phyloP scores from a whole-genome alignment of 768 basidiomycete genomes.

The Dictyophora rubrovolvata region DNA sequence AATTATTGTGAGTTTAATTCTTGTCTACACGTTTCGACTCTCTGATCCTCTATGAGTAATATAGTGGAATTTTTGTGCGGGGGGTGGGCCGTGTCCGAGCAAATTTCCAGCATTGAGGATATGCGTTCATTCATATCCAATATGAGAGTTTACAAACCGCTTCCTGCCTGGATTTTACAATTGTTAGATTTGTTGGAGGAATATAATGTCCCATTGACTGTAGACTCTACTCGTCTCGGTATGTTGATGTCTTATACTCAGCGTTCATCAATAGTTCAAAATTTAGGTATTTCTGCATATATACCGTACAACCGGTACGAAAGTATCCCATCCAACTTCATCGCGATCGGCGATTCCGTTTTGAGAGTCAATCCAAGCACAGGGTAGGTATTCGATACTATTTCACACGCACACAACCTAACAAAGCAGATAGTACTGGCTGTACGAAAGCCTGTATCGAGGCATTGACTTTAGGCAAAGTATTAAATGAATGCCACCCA shows the following conservation, averaged over 20 bases:
- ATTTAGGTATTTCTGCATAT: slow-evolving; percentile 15
- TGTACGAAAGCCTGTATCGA: slow-evolving; percentile 16
- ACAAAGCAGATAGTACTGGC: slow-evolving; percentile 11
- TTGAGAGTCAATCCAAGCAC: slow-evolving; percentile 20
- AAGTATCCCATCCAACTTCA: slow-evolving; percentile 23
- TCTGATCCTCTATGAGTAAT: no score
- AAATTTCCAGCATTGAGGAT: slow-evolving; percentile 8
- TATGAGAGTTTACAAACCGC: slow-evolving; percentile 1
- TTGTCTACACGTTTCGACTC: background rate
- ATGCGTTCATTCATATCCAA: slow-evolving; percentile 4
- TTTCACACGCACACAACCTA: background rate
- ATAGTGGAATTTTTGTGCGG: slow-evolving; percentile 9
- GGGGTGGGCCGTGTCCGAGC: slow-evolving; percentile 12
- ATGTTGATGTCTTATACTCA: background rate
- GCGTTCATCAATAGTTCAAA: background rate
- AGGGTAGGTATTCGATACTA: slow-evolving; percentile 9
- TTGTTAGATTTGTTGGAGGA: slow-evolving; percentile 13
- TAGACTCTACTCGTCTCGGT: background rate
- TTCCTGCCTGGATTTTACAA: slow-evolving; percentile 11
- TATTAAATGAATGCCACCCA: slow-evolving; percentile 6
- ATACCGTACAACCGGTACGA: slow-evolving; percentile 20
- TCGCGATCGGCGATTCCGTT: slow-evolving; percentile 27
- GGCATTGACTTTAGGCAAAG: slow-evolving; percentile 13
- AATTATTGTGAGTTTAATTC: background rate
- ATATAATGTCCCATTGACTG: background rate